Percentiles rank a stretch among this genome's conserved stretches.
Evolutionary conservation across 2,329 filamentous ascomycete genomes (phyloP).

Genomic region (Raffaelea arxii): DNA sequence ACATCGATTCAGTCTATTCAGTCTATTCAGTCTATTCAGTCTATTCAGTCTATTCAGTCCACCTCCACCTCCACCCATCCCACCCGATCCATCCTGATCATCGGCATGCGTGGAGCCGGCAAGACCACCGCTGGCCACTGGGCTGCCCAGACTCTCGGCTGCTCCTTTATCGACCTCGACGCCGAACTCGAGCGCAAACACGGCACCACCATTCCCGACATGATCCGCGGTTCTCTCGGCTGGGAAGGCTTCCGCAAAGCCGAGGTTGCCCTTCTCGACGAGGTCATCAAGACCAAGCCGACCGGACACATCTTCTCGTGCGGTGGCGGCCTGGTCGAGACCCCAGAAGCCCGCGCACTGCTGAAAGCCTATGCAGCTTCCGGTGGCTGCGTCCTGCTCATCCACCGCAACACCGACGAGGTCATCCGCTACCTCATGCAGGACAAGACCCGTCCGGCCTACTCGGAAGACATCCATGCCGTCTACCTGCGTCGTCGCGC

Average conservation of each 20-base stretch:
- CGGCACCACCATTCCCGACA: conserved; percentile 72
- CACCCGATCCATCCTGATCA: conserved; percentile 74
- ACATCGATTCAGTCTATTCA: too few species aligned
- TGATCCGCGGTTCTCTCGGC: conserved; percentile 61
- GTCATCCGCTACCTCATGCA: conserved; percentile 81
- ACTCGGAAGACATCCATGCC: conserved; percentile 81
- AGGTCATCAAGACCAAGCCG: conserved; percentile 64
- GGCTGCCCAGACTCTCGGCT: conserved; percentile 65
- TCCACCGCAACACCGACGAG: conserved; percentile 79
- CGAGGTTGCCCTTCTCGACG: conserved; percentile 65
- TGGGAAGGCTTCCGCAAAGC: conserved; percentile 84
- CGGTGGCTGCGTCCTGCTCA: conserved; percentile 76
- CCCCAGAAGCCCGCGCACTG: conserved; percentile 64
- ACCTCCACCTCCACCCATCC: conserved; percentile 17
- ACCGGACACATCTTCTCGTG: conserved; percentile 81
- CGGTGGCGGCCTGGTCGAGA: conserved; percentile 88
- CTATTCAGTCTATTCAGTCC: too few species aligned
- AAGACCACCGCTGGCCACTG: conserved; percentile 90
- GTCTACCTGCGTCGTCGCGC: conserved; percentile 84
- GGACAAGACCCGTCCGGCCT: conserved; percentile 86
- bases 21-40: too few species aligned
- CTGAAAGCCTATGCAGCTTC: conserved; percentile 61
- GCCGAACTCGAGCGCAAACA: conserved; percentile 69
- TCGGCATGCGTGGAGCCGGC: conserved; percentile 94
- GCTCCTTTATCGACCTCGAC: conserved; percentile 80